Base-by-base conservation (phyloP, 306 rosid species). In the Fragaria iinumae region DNA sequence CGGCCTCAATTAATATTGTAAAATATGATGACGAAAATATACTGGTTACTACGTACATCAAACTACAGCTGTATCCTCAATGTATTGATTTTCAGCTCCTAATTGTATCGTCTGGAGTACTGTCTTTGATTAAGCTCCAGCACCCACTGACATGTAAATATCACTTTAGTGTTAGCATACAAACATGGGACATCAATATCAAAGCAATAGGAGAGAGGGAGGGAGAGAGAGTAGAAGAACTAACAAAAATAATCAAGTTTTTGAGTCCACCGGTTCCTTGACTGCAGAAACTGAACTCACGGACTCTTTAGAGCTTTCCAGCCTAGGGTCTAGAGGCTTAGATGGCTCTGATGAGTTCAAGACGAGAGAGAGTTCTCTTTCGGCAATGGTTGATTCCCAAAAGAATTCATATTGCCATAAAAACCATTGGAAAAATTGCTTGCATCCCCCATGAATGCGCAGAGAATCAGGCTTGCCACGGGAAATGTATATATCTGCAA, bases 401-500 rank as follows among this genome's bases (percentile, higher is more conserved):
- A 82, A 66, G 87, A 84, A 79, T 72, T 85, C 68, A 76, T 56
- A 77, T 80, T 79, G 69, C 81, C 80, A 63, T 66, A 80, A 73
- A 82, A 83, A 53, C 90, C 95, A 77, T 90, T 90, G 77, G 90
- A 77, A 87, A 87, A 87, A 85, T 84, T 88, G 71, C 78, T 84
- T 57, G 50, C 77, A 73, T 93, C 93, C 17, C 17, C 90, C 25
- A 76, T 84, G 88, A 65, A 83, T 69, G 47, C 91, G 76, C 65
- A 87, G 84, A 55, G 90, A 62, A 71, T 95, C 97, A 77, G 82
- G 83, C 85, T 89, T 92, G 74, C 81, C 72, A 52, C 87, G 89
- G 13, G 95, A 87, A 48, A 92, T 70, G 82, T 92, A 95, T 21
- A 88, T 68, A 86, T 92, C 97, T 95, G 89, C 80, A 74, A 72